Percentiles rank a stretch among this genome's conserved stretches.
Evolutionary conservation across 108 stramenopile species (phyloP).

Genomic region (Skeletonema marinoi): DNA sequence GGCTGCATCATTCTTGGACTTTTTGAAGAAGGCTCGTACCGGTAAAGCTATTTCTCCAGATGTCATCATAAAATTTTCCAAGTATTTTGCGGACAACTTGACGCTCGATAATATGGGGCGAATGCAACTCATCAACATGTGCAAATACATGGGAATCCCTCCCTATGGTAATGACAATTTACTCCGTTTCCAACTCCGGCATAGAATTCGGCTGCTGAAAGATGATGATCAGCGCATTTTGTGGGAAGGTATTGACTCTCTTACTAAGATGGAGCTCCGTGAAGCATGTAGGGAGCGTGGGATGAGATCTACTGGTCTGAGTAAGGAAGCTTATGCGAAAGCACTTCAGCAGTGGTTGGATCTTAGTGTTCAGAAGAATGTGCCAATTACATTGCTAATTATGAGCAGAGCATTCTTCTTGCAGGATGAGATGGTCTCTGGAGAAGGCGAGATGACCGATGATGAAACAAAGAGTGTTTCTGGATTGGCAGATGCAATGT

Average conservation of each 20-base stretch:
- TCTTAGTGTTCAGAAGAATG: slow-evolving; percentile 91
- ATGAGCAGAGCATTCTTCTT: slow-evolving; percentile 97
- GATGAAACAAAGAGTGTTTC: slow-evolving; percentile 60
- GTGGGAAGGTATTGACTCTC: slow-evolving; percentile 96
- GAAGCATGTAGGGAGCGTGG: slow-evolving; percentile 98
- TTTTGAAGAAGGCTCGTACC: slow-evolving; percentile 88
- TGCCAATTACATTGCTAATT: slow-evolving; percentile 95
- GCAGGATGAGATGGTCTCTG: slow-evolving; percentile 64
- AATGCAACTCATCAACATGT: slow-evolving; percentile 96
- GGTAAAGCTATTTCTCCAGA: slow-evolving; percentile 90
- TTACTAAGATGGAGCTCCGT: slow-evolving; percentile 96
- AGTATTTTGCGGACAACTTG: slow-evolving; percentile 95
- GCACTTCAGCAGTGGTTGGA: slow-evolving; percentile 97
- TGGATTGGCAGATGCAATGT: slow-evolving; percentile 91
- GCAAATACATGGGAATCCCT: slow-evolving; percentile 94
- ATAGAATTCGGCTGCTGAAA: slow-evolving; percentile 77
- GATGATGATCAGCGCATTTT: slow-evolving; percentile 98
- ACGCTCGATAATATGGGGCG: slow-evolving; percentile 97
- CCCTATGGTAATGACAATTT: slow-evolving; percentile 94
- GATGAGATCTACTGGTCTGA: slow-evolving; percentile 95
- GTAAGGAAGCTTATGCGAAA: slow-evolving; percentile 86
- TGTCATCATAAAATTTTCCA: slow-evolving; percentile 83
- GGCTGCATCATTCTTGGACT: slow-evolving; percentile 82
- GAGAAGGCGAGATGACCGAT: slow-evolving; percentile 17
- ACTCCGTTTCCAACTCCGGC: slow-evolving; percentile 94